Evolutionary conservation across 192 early-diverging fungal species (phyloP), one percentile per base, ranked within the genome.

Genomic region (Coemansia erecta): DNA sequence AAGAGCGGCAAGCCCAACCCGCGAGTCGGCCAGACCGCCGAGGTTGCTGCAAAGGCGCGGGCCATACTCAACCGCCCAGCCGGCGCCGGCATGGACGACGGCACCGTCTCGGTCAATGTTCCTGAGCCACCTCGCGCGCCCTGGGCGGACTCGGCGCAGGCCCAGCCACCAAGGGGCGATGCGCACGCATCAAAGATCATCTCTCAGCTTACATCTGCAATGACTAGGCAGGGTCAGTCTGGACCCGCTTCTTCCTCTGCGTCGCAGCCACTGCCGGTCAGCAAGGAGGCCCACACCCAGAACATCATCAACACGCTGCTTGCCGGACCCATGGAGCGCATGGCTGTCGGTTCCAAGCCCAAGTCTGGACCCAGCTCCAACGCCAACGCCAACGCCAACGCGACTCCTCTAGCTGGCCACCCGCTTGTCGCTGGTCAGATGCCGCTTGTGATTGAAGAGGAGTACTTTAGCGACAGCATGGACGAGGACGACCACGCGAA

Each of bases 381-480:
- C 26, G 4, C 28, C 26, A 58, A 21, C 47, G 7, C 24, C n/a
- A 45, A 21, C 18, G n/a, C 22, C 12, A 28, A 6, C 10, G 22
- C 22, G 7, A 14, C 33, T 19, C 9, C 15, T 35, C 48, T 46
- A 48, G 18, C 56, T 60, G 61, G 23, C 51, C 70, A 73, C 19
- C 71, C 71, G 21, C 61, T 52, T n/a, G 66, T 69, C 3, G 45
- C 65, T n/a, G 63, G 73, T 8, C 67, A 72, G 53, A 41, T 61
- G 17, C 75, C 69, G 45, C 22, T 78, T 52, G 66, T 78, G 24
- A 64, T 78, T 7, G 75, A 72, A 43, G 69, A 72, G 21, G 70
- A 72, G 45, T 78, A 72, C 43, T 42, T 66, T 26, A 77, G 74
- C 58, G 75, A 78, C 37, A 78, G 75, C 60, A 61, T 66, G 54